A percentile compares a stretch with the other conserved stretches of the same genome.
Conservation (phyloP, 1,139 yeast species). For the Geotrichum citri-aurantii region DNA sequence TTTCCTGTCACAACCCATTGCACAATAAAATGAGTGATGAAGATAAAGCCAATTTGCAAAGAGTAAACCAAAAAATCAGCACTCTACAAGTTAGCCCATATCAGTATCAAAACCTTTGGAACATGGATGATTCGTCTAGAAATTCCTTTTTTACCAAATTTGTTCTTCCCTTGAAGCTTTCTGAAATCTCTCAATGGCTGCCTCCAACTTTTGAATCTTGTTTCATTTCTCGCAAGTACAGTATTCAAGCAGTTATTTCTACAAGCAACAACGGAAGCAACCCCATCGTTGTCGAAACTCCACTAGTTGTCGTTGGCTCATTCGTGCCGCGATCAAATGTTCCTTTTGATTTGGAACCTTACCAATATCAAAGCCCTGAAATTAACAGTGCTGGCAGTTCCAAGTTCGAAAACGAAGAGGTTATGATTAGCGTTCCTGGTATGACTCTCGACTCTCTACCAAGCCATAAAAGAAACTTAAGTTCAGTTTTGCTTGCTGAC, state of each 20-base stretch:
- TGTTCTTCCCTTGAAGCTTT: not conserved
- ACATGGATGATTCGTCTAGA: not conserved
- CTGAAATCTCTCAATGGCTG: conserved; percentile 2
- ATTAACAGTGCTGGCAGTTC: not conserved
- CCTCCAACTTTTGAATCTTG: conserved; percentile 14
- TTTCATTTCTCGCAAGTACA: conserved; percentile 10
- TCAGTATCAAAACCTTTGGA: not conserved
- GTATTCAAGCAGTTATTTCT: not conserved
- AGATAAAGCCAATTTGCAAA: not conserved
- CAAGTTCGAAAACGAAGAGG: not conserved
- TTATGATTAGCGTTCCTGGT: not conserved
- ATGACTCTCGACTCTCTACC: not conserved
- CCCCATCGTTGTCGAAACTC: conserved; percentile 1
- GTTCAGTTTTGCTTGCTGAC: not conserved
- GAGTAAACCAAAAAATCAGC: conserved; percentile 1
- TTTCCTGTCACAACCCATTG: conserved; percentile 9
- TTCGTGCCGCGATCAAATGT: conserved; percentile 6
- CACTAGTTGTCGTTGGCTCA: conserved; percentile 1
- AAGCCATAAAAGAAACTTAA: not conserved
- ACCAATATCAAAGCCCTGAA: conserved; percentile 12
- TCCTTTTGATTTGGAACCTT: conserved; percentile 13
- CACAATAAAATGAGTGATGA: not conserved
- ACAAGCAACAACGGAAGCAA: not conserved
- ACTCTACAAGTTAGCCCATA: conserved; percentile 1
- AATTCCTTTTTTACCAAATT: not conserved